Evolutionary conservation across 2,329 filamentous ascomycete species (phyloP).

Genomic region (Fonsecaea multimorphosa): DNA sequence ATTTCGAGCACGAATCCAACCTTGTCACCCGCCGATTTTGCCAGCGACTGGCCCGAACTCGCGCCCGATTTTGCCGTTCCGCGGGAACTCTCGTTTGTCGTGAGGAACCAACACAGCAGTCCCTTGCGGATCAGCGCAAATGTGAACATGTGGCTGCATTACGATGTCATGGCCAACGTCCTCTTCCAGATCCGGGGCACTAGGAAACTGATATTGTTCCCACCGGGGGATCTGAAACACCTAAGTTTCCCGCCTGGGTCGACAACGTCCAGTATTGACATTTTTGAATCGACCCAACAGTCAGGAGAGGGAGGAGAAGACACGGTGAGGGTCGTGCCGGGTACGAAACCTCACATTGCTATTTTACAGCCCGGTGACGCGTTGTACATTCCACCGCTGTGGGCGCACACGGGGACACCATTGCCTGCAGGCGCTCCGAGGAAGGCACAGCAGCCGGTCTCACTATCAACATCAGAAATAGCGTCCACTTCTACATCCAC

Average conservation of each 20-base stretch:
- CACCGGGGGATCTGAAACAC: conserved; percentile 72
- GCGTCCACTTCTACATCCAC: background rate
- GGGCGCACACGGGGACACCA: conserved; percentile 78
- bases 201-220: conserved; percentile 78
- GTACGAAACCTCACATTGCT: conserved; percentile 71
- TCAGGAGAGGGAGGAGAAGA: conserved; percentile 37
- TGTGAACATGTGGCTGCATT: conserved; percentile 89
- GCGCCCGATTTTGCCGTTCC: conserved; percentile 74
- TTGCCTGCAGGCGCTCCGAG: conserved; percentile 48
- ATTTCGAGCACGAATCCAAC: conserved; percentile 73
- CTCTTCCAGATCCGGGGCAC: conserved; percentile 78
- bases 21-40: conserved; percentile 71
- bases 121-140: conserved; percentile 79
- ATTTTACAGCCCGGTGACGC: conserved; percentile 73
- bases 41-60: conserved; percentile 73
- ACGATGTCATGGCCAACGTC: conserved; percentile 86
- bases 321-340: conserved; percentile 63
- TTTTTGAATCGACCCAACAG: conserved; percentile 60
- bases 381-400: conserved; percentile 80
- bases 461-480: background rate
- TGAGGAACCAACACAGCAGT: conserved; percentile 74
- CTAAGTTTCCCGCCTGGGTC: conserved; percentile 76
- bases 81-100: conserved; percentile 62
- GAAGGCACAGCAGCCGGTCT: background rate
- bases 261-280: conserved; percentile 78